These are phyloP conservation scores for Apophysomyces elegans DNA, from an alignment of 371 early-diverging fungal species.

Conservation along the genomic window DNA sequence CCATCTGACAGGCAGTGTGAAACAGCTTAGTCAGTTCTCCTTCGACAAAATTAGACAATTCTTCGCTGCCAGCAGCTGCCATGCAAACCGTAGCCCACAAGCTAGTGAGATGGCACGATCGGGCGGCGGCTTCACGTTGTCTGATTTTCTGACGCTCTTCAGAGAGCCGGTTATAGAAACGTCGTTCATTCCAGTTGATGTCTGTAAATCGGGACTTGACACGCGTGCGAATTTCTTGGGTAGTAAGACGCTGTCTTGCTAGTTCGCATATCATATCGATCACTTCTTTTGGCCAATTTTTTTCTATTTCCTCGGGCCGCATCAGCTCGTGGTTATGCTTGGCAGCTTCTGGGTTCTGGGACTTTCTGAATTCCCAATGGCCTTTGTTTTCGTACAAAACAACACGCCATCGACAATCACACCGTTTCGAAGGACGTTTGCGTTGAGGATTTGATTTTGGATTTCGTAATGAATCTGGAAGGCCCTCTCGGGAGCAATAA, in stretches of 20 bases:
- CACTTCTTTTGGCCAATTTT: conserved; percentile 63
- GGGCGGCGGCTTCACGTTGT: conserved; percentile 53
- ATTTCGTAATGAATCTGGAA: conserved; percentile 63
- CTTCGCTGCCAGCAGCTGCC: conserved; percentile 49
- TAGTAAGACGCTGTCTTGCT: conserved; percentile 56
- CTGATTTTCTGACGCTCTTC: conserved; percentile 66
- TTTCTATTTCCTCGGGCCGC: conserved; percentile 65
- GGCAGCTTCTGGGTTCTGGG: conserved; percentile 61
- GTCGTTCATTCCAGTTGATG: conserved; percentile 65
- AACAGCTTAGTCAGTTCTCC: conserved; percentile 45
- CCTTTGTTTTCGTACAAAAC: conserved; percentile 59
- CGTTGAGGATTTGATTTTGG: conserved; percentile 61
- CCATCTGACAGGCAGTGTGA: conserved; percentile 40
- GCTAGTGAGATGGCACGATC: conserved; percentile 50
- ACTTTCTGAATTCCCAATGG: conserved; percentile 64
- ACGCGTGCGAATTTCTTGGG: conserved; percentile 59
- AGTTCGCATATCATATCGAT: conserved; percentile 59
- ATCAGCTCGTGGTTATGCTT: conserved; percentile 63
- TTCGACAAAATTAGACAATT: conserved; percentile 53
- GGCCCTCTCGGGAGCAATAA: conserved; percentile 68
- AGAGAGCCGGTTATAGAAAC: conserved; percentile 66
- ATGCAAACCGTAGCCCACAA: conserved; percentile 42
- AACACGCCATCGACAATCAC: conserved; percentile 70
- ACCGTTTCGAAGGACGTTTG: conserved; percentile 62
- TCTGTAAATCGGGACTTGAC: conserved; percentile 58